A percentile compares a stretch with the other conserved stretches of the same genome.
Conservation (phyloP, 2,329 filamentous ascomycete species). For the Fusarium chaquense region DNA sequence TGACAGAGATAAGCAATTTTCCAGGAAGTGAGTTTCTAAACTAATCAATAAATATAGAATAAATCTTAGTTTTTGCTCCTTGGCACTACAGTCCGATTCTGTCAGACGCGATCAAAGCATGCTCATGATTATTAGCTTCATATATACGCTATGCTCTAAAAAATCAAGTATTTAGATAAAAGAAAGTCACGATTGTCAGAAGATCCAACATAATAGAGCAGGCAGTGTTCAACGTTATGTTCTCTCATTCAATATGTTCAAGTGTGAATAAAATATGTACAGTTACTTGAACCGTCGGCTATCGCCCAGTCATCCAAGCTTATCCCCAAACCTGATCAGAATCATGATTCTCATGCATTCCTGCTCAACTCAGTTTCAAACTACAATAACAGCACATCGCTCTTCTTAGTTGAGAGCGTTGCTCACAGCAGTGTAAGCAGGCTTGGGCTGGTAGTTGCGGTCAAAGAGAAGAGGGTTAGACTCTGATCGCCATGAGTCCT, state of each 20-base stretch:
- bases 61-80: too few species aligned
- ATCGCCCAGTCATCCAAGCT: neutral
- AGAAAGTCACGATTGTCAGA: neutral
- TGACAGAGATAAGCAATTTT: too few species aligned
- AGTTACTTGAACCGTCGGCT: neutral
- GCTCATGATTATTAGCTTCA: too few species aligned
- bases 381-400: neutral
- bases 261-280: constrained; percentile 14
- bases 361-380: neutral
- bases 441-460: constrained; percentile 62
- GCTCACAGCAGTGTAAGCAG: constrained; percentile 59
- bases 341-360: neutral
- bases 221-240: neutral
- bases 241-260: neutral
- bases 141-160: too few species aligned
- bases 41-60: too few species aligned
- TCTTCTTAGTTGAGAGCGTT: constrained; percentile 7
- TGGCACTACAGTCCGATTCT: too few species aligned
- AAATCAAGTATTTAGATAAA: neutral
- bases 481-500: constrained; percentile 49
- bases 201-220: accelerated
- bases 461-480: constrained; percentile 66
- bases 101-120: too few species aligned
- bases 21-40: too few species aligned
- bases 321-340: neutral